phyloP scores from a whole-genome alignment of 2,329 filamentous ascomycete genomes.

The Penicillium sp. region DNA sequence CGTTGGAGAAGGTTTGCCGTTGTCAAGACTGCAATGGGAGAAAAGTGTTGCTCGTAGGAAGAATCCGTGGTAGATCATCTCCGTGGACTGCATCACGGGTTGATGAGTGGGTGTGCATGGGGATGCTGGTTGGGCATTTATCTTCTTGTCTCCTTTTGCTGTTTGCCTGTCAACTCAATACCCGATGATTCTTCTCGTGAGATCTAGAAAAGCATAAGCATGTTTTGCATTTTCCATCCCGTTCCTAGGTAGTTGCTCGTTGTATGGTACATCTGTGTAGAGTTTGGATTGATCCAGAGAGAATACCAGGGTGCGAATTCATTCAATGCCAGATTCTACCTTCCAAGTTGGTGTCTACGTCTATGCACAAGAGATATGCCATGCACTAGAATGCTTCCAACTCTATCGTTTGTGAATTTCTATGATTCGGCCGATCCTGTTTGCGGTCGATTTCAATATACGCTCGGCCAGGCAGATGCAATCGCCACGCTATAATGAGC shows the following conservation, averaged over 20 bases:
- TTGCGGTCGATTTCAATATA: not conserved
- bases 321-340: no score
- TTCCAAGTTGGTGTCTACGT: not conserved
- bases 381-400: not conserved
- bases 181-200: not conserved
- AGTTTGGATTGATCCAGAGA: not conserved
- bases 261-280: no score
- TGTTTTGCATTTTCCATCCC: not conserved
- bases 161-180: not conserved
- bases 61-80: no score
- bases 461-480: not conserved
- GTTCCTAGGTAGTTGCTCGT: not conserved
- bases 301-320: no score
- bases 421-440: not conserved
- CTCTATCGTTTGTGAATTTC: not conserved
- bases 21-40: no score
- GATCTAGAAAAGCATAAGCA: not conserved
- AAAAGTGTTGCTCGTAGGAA: no score
- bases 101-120: not conserved
- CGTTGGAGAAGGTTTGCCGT: not conserved
- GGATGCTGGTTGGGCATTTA: not conserved
- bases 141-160: not conserved
- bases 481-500: not conserved
- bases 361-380: not conserved
- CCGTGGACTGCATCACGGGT: no score